Evolutionary conservation across 345 rosid genomes (phyloP), one percentile per base, ranked within the genome.

Genomic region (Eucalyptus marginata): DNA sequence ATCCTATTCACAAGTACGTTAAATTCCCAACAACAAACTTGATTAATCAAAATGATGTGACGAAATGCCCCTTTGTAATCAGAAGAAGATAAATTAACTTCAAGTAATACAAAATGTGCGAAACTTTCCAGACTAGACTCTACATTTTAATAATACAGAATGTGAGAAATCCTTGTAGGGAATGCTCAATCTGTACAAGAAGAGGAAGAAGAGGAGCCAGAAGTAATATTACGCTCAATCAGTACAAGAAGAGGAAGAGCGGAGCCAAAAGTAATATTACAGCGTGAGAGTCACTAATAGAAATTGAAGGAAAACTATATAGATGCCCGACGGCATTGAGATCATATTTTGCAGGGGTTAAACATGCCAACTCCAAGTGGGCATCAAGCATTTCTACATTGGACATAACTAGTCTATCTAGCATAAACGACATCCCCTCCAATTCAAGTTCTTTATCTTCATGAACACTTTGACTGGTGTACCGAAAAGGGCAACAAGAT

Each of bases 1-100:
- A 64, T 64, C 76, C 40, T 64, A 64, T 64, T n/a, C 20, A 16
- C 18, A n/a, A 64, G 76, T 64, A 64, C n/a, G 76, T n/a, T 64
- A n/a, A 64, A 64, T 64, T 64, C 33, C 76, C 76, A 64, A n/a
- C 76, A 64, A 31, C 40, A 15, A 31, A 64, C 76, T 64, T 64
- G 76, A 31, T 14, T 64, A n/a, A 64, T 64, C 50, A 49, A 49
- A 49, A 49, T 49, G 50, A 51, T 17, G 56, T 17, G 93, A 86
- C 95, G 91, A 51, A 90, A 64, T 92, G 92, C 95, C 90, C 98
- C 99, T 96, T 83, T 24, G 76, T 29, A 62, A 62, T 62, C 17
- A 2, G 17, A 62, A 62, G 33, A 62, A 62, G 68, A 62, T 62
- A 62, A 62, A 62, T 62, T 29, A 49, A 49, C 50, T 29, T 62